These are phyloP conservation scores for Pyrenophora tritici-repentis DNA, from an alignment of 2,329 filamentous ascomycete genomes.

Conservation along the genomic window DNA sequence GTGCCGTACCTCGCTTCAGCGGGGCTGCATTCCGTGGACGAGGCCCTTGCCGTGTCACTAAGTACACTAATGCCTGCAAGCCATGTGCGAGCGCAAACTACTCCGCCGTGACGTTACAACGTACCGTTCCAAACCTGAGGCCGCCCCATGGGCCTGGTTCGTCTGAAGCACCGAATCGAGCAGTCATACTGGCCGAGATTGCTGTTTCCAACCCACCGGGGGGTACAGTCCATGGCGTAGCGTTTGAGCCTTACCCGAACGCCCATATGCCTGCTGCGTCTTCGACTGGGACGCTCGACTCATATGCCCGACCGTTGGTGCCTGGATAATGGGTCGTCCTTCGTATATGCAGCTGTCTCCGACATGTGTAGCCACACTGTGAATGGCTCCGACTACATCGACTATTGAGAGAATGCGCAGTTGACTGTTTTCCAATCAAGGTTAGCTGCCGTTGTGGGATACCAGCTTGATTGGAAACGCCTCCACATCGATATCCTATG, in stretches of 20 bases:
- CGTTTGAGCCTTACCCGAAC: conserved; percentile 18
- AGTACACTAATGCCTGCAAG: conserved; percentile 9
- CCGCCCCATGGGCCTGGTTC: conserved; percentile 18
- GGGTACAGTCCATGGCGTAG: conserved; percentile 36
- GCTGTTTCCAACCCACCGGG: conserved; percentile 2
- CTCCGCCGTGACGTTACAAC: conserved; percentile 33
- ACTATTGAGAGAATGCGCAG: conserved; percentile 24
- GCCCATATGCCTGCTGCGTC: conserved; percentile 12
- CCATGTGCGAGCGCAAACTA: conserved; percentile 19
- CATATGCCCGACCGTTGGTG: conserved; percentile 19
- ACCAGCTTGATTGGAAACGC: conserved; percentile 18
- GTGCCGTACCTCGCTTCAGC: conserved; percentile 9
- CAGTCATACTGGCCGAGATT: conserved; percentile 2
- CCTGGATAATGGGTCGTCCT: conserved; percentile 13
- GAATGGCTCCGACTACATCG: conserved; percentile 4
- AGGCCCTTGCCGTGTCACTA: conserved; percentile 16
- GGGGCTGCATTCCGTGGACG: conserved; percentile 15
- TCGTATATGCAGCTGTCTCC: conserved; percentile 16
- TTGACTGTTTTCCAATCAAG: conserved; percentile 17
- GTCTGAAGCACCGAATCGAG: conserved; percentile 17
- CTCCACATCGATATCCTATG: conserved; percentile 19
- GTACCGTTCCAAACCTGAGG: conserved; percentile 22
- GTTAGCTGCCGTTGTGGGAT: conserved; percentile 32
- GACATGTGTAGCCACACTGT: conserved; percentile 18
- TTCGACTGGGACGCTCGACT: neutral